These are phyloP conservation scores for Lolium perenne DNA, from an alignment of 176 grass and related monocot species.

Conservation along the genomic window DNA sequence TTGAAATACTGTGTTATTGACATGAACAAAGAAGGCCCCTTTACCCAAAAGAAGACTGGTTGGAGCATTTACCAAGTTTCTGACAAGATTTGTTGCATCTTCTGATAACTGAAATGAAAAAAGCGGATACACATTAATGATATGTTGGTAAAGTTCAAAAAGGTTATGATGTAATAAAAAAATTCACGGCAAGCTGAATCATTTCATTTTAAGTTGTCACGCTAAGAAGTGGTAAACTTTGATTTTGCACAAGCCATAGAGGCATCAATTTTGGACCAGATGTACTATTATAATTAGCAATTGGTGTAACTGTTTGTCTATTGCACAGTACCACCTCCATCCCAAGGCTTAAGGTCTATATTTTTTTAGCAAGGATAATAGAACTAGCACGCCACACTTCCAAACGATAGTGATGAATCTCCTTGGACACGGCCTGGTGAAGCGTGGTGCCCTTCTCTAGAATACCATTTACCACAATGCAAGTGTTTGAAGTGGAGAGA, in stretches of 20 bases:
- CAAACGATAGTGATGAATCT: no score
- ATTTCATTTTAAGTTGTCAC: not conserved
- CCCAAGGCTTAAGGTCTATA: no score
- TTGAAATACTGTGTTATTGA: slow-evolving; percentile 80
- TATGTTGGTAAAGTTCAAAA: not conserved
- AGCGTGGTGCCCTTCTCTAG: no score
- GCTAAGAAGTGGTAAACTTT: not conserved
- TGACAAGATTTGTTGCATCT: slow-evolving; percentile 68
- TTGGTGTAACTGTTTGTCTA: slow-evolving; percentile 3
- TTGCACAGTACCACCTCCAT: no score
- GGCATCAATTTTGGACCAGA: slow-evolving; percentile 15
- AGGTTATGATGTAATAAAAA: not conserved
- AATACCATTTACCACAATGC: no score
- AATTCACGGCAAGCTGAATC: not conserved
- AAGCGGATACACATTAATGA: slow-evolving; percentile 16
- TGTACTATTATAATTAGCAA: not conserved
- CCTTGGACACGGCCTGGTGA: no score
- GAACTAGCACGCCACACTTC: no score
- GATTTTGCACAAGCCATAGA: not conserved
- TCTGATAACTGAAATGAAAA: slow-evolving; percentile 63
- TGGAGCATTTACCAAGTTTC: slow-evolving; percentile 80
- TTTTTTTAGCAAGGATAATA: no score
- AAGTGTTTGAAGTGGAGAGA: no score
- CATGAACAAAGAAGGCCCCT: slow-evolving; percentile 86
- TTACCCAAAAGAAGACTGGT: slow-evolving; percentile 81